Base-by-base conservation (phyloP, 768 basidiomycete species). In the Aureoboletus auriporus region DNA sequence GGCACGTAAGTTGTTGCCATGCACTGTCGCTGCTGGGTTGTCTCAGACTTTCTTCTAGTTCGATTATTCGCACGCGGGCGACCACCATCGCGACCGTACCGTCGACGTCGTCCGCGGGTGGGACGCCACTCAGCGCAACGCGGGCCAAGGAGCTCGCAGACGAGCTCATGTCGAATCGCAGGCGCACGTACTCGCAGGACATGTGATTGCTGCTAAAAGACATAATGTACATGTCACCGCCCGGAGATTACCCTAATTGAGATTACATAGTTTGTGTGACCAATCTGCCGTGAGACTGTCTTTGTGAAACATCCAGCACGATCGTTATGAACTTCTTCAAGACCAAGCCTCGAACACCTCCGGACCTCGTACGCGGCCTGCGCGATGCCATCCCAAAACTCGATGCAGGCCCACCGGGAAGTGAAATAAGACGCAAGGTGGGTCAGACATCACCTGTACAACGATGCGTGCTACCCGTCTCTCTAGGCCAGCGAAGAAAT, bases 301-400 rank as follows among this genome's bases (percentile, higher is more conserved):
- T 23, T 23, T 23, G 20, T 23, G 20, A 23, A 23, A 23, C 33
- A 33, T 11, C 33, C 33, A 13, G 33, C 2, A 14, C 14, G 33
- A 23, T 12, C 27, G 6, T n/a, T 11, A 94, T 95, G 93, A 94
- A 94, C 71, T 94, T 95, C 75, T 95, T 95, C 83, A 93, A 91
- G 74, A 83, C 89, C 17, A 94, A 91, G 66, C 84, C 80, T 38
- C 77, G 89, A 62, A 87, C 88, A 30, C 93, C 93, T 8, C 82
- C 89, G 40, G 93, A 96, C 63, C 79, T 94, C 55, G 88, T 95
- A 29, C 80, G 86, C 39, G 79, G 84, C 42, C 74, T 94, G 41
- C 77, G 84, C 29, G 93, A 95, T 63, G 79, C 86, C 44, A 80
- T 93, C 58, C 79, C 80, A 55, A 83, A 77, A 65, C 74, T 96